These are phyloP conservation scores for Mycena galericulata DNA, from an alignment of 768 basidiomycete species.

Conservation along the genomic window DNA sequence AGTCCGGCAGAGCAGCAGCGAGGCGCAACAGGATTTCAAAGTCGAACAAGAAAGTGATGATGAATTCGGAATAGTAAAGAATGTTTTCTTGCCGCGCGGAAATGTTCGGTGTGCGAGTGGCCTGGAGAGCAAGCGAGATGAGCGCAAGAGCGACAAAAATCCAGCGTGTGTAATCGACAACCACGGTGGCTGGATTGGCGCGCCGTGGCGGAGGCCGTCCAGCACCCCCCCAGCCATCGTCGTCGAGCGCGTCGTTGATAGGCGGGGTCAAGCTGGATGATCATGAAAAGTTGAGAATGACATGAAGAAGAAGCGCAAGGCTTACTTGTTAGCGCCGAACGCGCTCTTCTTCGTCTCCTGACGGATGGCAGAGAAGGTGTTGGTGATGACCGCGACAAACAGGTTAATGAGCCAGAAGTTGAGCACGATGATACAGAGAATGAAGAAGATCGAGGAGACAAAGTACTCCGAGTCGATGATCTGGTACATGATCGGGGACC, in stretches of 20 bases:
- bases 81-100: conserved; percentile 56
- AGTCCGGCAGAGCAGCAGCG: conserved; percentile 79
- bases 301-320: conserved; percentile 52
- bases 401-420: conserved; percentile 96
- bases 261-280: conserved; percentile 15
- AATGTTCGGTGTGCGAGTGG: conserved; percentile 69
- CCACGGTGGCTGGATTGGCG: conserved; percentile 63
- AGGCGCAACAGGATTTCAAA: conserved; percentile 87
- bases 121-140: conserved; percentile 77
- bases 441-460: conserved; percentile 89
- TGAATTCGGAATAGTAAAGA: conserved; percentile 76
- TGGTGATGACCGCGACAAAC: conserved; percentile 95
- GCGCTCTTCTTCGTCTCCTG: conserved; percentile 90
- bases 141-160: conserved; percentile 84
- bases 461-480: conserved; percentile 94
- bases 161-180: conserved; percentile 73
- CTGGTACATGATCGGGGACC: conserved; percentile 86
- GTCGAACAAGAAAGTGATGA: conserved; percentile 87
- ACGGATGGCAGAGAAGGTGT: conserved; percentile 90
- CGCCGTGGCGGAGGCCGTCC: conserved; percentile 32
- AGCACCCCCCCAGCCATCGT: conserved; percentile 80
- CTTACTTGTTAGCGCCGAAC: conserved; percentile 81
- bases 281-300: not conserved
- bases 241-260: conserved; percentile 41
- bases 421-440: conserved; percentile 84